A percentile compares a stretch with the other conserved stretches of the same genome.
Conservation (phyloP, 345 rosid genomes). For the Iberis pinnata region DNA sequence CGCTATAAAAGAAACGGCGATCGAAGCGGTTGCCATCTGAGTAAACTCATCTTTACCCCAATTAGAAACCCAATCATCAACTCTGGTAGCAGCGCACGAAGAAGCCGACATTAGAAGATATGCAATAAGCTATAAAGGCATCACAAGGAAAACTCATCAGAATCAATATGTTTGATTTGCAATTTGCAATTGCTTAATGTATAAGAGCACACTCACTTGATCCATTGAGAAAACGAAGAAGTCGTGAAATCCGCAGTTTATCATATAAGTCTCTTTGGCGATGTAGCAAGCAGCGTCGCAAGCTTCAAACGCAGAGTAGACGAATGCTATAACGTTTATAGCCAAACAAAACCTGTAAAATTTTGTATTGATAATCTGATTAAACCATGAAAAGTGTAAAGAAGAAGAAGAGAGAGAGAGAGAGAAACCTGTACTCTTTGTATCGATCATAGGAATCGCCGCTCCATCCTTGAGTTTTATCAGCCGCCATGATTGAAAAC, state of each 20-base stretch:
- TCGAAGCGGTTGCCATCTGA: slow-evolving; percentile 81
- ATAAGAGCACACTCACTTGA: slow-evolving; percentile 66
- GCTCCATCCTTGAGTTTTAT: slow-evolving; percentile 94
- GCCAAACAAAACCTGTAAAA: slow-evolving; percentile 69
- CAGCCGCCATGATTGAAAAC: slow-evolving; percentile 92
- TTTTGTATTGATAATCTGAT: not conserved
- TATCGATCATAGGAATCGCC: slow-evolving; percentile 97
- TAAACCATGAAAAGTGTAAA: not conserved
- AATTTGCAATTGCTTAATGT: not conserved
- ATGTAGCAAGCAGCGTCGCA: slow-evolving; percentile 53
- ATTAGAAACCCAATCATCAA: slow-evolving; percentile 86
- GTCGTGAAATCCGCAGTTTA: slow-evolving; percentile 43
- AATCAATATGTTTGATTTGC: slow-evolving; percentile 1
- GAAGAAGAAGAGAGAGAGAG: not conserved
- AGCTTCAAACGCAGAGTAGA: slow-evolving; percentile 67
- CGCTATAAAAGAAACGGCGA: slow-evolving; percentile 71
- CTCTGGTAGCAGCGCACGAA: slow-evolving; percentile 89
- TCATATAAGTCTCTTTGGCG: slow-evolving; percentile 42
- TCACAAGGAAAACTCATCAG: slow-evolving; percentile 2
- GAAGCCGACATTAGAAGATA: slow-evolving; percentile 88
- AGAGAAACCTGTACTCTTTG: slow-evolving; percentile 67
- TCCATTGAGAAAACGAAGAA: slow-evolving; percentile 74
- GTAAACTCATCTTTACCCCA: slow-evolving; percentile 99
- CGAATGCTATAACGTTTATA: slow-evolving; percentile 69
- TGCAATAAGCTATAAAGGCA: slow-evolving; percentile 45